Evolutionary conservation across 495 filamentous ascomycete genomes (phyloP).

Genomic region (Daldinia caldariorum): DNA sequence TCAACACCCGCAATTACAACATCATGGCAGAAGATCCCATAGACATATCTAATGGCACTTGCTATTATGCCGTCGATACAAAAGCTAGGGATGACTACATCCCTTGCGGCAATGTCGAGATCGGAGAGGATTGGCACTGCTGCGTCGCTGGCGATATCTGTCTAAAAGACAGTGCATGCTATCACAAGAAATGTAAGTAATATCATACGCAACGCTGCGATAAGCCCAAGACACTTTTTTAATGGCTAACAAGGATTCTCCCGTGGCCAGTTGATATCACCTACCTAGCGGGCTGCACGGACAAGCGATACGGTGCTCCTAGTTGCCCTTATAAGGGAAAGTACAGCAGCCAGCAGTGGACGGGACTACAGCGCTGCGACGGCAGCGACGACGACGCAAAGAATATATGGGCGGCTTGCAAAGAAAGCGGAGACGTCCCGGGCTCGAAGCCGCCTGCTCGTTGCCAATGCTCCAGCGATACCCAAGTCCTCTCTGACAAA

Average conservation of each 20-base stretch:
- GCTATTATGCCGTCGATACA: slow-evolving; percentile 38
- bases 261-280: slow-evolving; percentile 33
- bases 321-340: slow-evolving; percentile 44
- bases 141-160: slow-evolving; percentile 45
- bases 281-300: slow-evolving; percentile 49
- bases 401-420: slow-evolving; percentile 36
- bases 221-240: too few relatives aligned
- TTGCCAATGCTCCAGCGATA: slow-evolving; percentile 40
- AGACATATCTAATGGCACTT: slow-evolving; percentile 52
- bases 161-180: slow-evolving; percentile 35
- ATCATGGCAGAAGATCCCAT: slow-evolving; percentile 28
- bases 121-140: slow-evolving; percentile 43
- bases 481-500: slow-evolving; percentile 38
- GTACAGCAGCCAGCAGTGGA: slow-evolving; percentile 42
- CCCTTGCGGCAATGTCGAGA: slow-evolving; percentile 51
- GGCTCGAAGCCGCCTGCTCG: slow-evolving; percentile 25
- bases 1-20: slow-evolving; percentile 7
- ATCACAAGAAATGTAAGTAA: slow-evolving; percentile 30
- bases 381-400: slow-evolving; percentile 24
- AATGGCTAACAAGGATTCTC: background rate
- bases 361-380: slow-evolving; percentile 45
- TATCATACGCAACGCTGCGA: too few relatives aligned
- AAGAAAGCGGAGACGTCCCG: slow-evolving; percentile 24
- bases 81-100: slow-evolving; percentile 35
- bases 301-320: slow-evolving; percentile 28